Percentiles rank a stretch among this genome's conserved stretches.
phyloP scores from a whole-genome alignment of 2,329 filamentous ascomycete species.

The Colletotrichum sp. region DNA sequence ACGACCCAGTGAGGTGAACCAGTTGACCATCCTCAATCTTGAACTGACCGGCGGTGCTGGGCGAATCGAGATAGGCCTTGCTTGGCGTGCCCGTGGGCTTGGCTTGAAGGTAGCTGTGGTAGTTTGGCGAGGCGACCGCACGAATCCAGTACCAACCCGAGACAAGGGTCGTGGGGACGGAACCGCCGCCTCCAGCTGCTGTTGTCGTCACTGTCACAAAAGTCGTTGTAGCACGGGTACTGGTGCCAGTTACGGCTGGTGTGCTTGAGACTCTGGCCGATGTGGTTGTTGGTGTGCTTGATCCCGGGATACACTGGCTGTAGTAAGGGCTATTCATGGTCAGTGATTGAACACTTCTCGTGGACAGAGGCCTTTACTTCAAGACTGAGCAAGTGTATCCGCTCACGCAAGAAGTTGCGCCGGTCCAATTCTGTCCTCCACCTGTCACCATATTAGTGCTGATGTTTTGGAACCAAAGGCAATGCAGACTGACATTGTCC shows the following conservation, averaged over 20 bases:
- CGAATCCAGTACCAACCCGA: conserved; percentile 62
- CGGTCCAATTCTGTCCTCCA: conserved; percentile 14
- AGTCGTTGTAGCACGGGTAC: conserved; percentile 5
- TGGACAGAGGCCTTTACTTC: neutral
- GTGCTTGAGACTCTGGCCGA: neutral
- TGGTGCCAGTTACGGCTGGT: neutral
- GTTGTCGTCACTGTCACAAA: conserved; percentile 10
- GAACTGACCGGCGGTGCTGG: conserved; percentile 63
- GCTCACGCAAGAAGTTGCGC: conserved; percentile 8
- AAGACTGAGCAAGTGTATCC: conserved; percentile 18
- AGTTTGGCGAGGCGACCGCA: conserved; percentile 62
- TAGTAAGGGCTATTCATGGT: conserved; percentile 10
- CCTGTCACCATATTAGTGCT: neutral
- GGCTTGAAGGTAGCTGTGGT: conserved; percentile 59
- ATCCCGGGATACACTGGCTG: conserved; percentile 15
- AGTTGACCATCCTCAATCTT: conserved; percentile 61
- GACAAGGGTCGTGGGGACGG: conserved; percentile 44
- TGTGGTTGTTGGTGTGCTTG: neutral
- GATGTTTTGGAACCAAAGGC: neutral
- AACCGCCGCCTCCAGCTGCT: neutral
- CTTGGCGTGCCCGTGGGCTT: conserved; percentile 47
- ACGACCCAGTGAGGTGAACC: conserved; percentile 50
- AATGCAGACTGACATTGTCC: conserved; percentile 10
- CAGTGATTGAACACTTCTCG: neutral
- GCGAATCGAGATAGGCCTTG: conserved; percentile 54